Conservation (phyloP, 805 yeast genomes). For the Yamadazyma olivae region DNA sequence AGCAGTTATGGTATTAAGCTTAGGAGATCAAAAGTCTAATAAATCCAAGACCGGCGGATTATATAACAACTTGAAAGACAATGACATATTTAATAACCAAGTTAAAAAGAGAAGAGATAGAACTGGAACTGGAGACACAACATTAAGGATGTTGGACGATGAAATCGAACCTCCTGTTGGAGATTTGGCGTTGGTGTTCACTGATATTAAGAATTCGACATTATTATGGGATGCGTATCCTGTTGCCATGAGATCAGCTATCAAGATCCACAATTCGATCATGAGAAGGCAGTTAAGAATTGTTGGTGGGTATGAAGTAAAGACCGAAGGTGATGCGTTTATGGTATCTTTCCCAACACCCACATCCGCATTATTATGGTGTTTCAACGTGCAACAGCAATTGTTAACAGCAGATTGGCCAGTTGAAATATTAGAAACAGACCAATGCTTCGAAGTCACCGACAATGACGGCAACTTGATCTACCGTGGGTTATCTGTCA, state of each 20-base stretch:
- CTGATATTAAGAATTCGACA: constrained; percentile 95
- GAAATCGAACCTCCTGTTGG: constrained; percentile 96
- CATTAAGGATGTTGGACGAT: constrained; percentile 76
- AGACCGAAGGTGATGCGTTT: constrained; percentile 99
- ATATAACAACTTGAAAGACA: constrained; percentile 37
- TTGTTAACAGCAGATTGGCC: constrained; percentile 91
- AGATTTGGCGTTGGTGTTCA: constrained; percentile 90
- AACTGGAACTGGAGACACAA: constrained; percentile 66
- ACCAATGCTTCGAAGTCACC: constrained; percentile 76
- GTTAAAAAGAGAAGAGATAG: constrained; percentile 27
- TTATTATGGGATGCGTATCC: constrained; percentile 91
- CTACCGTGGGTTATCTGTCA: constrained; percentile 86
- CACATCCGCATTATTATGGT: constrained; percentile 87
- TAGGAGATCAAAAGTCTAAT: constrained; percentile 47
- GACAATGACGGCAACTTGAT: constrained; percentile 60
- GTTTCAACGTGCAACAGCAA: constrained; percentile 87
- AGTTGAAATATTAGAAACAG: constrained; percentile 77
- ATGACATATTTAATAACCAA: constrained; percentile 26
- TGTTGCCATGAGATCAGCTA: constrained; percentile 93
- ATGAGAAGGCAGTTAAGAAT: constrained; percentile 92
- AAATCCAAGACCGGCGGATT: constrained; percentile 25
- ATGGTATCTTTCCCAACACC: constrained; percentile 97
- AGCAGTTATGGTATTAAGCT: constrained; percentile 75
- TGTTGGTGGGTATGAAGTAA: constrained; percentile 96
- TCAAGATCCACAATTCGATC: constrained; percentile 86